Conservation (phyloP, 768 basidiomycete species). For the Kwoniella newhampshirensis region DNA sequence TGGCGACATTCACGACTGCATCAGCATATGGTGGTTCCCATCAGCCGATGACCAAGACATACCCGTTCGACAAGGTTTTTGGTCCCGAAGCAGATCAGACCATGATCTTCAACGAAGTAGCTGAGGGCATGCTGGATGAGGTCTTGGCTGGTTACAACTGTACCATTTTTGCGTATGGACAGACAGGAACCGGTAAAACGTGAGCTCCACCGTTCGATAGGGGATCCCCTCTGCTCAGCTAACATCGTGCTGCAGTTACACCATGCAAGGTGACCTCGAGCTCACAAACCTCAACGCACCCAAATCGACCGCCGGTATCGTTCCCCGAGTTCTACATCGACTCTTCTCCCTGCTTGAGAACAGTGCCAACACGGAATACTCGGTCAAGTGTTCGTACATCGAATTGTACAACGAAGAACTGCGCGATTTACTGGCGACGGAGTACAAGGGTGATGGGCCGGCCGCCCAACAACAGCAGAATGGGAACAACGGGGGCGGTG, state of each 20-base stretch:
- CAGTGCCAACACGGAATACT: constrained; percentile 71
- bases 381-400: constrained; percentile 88
- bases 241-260: constrained; percentile 59
- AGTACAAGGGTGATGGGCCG: constrained; percentile 57
- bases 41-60: constrained; percentile 59
- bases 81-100: constrained; percentile 96
- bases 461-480: constrained; percentile 13
- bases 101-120: constrained; percentile 89
- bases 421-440: constrained; percentile 80
- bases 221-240: too few relatives aligned
- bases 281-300: constrained; percentile 68
- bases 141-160: constrained; percentile 97
- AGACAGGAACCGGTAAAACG: constrained; percentile 99
- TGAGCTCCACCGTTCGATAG: constrained; percentile 59
- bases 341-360: constrained; percentile 82
- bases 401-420: constrained; percentile 99
- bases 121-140: constrained; percentile 86
- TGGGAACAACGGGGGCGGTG: constrained; percentile 34
- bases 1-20: constrained; percentile 44
- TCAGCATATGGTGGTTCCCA: constrained; percentile 45
- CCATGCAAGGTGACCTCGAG: constrained; percentile 87
- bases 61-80: constrained; percentile 92
- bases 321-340: constrained; percentile 86
- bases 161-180: constrained; percentile 95
- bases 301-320: constrained; percentile 86